Evolutionary conservation across 352 stramenopile genomes (phyloP).

Genomic region (Phytopythium delawarense): DNA sequence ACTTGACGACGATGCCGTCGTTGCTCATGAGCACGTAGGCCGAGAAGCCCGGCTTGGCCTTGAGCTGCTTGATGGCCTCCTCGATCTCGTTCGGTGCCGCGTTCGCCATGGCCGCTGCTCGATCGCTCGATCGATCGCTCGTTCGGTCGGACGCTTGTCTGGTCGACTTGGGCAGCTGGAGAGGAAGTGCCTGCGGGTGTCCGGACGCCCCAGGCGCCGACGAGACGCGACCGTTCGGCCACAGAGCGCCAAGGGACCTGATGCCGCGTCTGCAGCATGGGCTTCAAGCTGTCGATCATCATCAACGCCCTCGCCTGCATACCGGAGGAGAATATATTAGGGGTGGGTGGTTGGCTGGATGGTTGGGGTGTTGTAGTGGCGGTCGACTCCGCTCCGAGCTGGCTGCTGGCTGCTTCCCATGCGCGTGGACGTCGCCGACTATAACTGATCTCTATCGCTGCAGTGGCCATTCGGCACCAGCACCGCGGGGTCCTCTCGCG

Average conservation of each 20-base stretch:
- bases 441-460: slow-evolving; percentile 2
- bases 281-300: too few relatives aligned
- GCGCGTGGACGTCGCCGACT: not conserved
- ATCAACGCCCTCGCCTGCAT: too few relatives aligned
- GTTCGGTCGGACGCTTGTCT: not conserved
- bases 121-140: not conserved
- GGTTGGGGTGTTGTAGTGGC: too few relatives aligned
- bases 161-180: not conserved
- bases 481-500: not conserved
- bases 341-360: not conserved
- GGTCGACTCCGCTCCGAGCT: not conserved
- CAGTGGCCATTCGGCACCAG: not conserved
- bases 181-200: not conserved
- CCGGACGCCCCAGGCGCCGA: not conserved
- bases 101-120: slow-evolving; percentile 37
- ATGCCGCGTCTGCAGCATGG: too few relatives aligned
- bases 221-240: not conserved
- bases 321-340: slow-evolving; percentile 5
- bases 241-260: not conserved
- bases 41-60: slow-evolving; percentile 86
- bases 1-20: slow-evolving; percentile 92
- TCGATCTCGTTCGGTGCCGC: slow-evolving; percentile 90
- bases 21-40: slow-evolving; percentile 93
- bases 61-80: slow-evolving; percentile 91
- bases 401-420: not conserved